Evolutionary conservation across 805 yeast species (phyloP), one percentile per base, ranked within the genome.

Genomic region (Candida andamanensis): DNA sequence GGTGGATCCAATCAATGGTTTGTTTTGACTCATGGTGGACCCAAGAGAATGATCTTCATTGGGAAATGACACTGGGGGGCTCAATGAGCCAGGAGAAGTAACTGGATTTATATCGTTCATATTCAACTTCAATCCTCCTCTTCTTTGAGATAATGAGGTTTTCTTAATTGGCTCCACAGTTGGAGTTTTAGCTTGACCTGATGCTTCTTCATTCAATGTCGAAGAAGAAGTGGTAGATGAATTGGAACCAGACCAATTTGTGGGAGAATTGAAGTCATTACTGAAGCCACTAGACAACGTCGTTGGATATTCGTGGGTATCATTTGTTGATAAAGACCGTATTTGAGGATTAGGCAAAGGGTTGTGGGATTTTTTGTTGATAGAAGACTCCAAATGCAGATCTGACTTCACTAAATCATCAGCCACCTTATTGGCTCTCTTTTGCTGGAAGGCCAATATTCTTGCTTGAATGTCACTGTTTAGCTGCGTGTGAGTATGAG

Each of bases 401-500:
- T 34, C 33, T 4, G 30, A 19, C 13, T 29, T 27, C 14, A 21
- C 27, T 10, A 32, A 24, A 6, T 32, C 34, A 5, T 36, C 40
- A 11, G 36, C 40, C 4, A 32, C 15, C 6, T 5, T 19, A 15
- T 9, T 6, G 10, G 54, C 37, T 44, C 96, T 72, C 49, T 81
- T 78, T 42, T 85, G 86, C 55, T 87, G 96, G 47, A 89, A 84
- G 0, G 95, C 95, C 54, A 83, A 61, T 22, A 89, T 70, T 41
- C 92, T 68, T 1, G 95, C 96, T 55, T 87, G 96, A 24, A 86
- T 73, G 41, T 84, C 90, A 8, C 92, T 80, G 46, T 72, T 78
- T 30, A 80, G 30, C 28, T 45, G 56, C 9, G 49, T 31, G 20
- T 43, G 56, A 15, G 29, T 26, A 25, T 15, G 38, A 19, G 22